Evolutionary conservation across 768 basidiomycete species (phyloP), one percentile per base, ranked within the genome.

Genomic region (Tylopilus sp.): DNA sequence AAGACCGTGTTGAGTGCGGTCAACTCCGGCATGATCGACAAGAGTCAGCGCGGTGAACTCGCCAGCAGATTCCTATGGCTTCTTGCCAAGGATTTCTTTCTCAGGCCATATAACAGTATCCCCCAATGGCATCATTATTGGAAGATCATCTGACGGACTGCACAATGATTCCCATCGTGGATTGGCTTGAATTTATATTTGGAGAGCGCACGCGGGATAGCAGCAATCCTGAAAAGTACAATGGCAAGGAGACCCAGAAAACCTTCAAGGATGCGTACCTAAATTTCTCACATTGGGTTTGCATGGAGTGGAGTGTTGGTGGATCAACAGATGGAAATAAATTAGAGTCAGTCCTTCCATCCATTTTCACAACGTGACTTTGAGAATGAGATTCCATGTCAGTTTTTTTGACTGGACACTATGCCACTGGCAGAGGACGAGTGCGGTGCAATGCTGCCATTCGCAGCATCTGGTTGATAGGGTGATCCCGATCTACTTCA

Each of bases 231-330:
- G n/a, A n/a, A n/a, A n/a, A n/a, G n/a, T n/a, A n/a, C n/a, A 16
- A 14, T 17, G 16, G n/a, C n/a, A n/a, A n/a, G n/a, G n/a, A n/a
- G n/a, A 50, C 52, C 24, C 51, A 47, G 22, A 10, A 38, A 3
- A 29, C 3, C 11, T 56, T 65, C 19, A 2, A 50, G 24, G 28
- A 58, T 22, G 59, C 55, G 1, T 59, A 54, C 26, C 1, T 59
- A 8, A 42, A 54, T n/a, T 53, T 62, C 19, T 63, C 48, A 7
- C 57, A 63, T 24, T 57, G 58, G 54, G 9, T 56, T n/a, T 41
- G 44, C 6, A 63, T 63, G 59, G 29, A 47, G 8, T 28, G 12
- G 12, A 42, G 51, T 56, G 21, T 41, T 3, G 17, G 28, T 16
- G 46, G 38, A 21, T 42, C 53, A 9, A 10, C 24, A 14, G 33